Evolutionary conservation across 352 stramenopile genomes (phyloP).

Genomic region (Phytophthora meadii): DNA sequence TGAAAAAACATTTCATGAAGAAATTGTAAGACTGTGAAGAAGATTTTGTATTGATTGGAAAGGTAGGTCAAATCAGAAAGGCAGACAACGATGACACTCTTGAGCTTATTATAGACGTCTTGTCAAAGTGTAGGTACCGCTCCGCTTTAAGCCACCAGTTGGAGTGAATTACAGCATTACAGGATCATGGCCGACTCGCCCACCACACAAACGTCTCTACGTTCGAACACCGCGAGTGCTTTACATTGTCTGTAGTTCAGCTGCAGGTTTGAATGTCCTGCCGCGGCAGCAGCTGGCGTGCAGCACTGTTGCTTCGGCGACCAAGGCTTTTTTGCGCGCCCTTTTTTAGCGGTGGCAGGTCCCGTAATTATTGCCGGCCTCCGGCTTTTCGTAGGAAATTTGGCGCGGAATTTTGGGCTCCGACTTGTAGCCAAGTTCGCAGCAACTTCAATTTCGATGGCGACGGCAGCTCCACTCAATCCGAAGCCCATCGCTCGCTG

Average conservation of each 20-base stretch:
- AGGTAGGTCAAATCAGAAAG: neutral
- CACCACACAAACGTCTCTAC: conserved; percentile 5
- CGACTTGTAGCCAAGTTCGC: conserved; percentile 20
- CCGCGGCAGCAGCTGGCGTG: conserved; percentile 4
- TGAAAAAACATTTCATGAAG: neutral
- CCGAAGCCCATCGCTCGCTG: no score
- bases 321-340: conserved; percentile 17
- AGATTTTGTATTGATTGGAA: neutral
- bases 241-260: neutral
- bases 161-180: conserved; percentile 11
- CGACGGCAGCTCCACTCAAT: neutral
- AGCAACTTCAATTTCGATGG: conserved; percentile 37
- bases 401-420: conserved; percentile 18
- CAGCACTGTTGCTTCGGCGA: neutral
- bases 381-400: conserved; percentile 40
- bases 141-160: conserved; percentile 1
- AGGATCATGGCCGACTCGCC: neutral
- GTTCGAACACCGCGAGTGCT: conserved; percentile 3
- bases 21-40: neutral
- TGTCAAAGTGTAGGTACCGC: conserved; percentile 22
- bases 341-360: conserved; percentile 29
- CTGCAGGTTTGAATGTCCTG: conserved; percentile 4
- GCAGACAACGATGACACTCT: conserved; percentile 5
- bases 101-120: conserved; percentile 22
- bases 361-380: conserved; percentile 24